Evolutionary conservation across 352 stramenopile species (phyloP).

Genomic region (Elongisporangium prolatum): DNA sequence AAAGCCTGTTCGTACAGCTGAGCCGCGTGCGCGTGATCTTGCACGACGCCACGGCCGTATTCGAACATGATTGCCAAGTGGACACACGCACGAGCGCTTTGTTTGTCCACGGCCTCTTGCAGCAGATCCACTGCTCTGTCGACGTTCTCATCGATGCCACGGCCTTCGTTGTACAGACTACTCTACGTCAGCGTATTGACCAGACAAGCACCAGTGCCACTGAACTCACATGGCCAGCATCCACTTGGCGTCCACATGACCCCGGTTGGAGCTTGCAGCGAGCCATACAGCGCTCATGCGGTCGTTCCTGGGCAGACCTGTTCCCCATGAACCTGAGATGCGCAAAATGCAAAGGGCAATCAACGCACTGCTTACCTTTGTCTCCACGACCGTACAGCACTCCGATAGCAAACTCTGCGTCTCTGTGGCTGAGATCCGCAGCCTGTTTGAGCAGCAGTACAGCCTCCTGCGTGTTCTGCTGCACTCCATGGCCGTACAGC

Average conservation of each 20-base stretch:
- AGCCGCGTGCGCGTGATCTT: conserved; percentile 28
- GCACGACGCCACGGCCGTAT: conserved; percentile 35
- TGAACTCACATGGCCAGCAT: conserved; percentile 41
- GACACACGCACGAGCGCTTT: conserved; percentile 25
- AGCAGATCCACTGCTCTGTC: conserved; percentile 27
- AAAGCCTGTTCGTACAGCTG: conserved; percentile 28
- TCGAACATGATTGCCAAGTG: conserved; percentile 48
- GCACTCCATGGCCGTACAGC: conserved; percentile 44
- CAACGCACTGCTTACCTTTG: neutral
- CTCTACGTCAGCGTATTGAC: neutral
- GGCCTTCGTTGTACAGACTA: conserved; percentile 40
- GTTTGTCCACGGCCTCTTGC: conserved; percentile 14
- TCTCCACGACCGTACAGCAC: conserved; percentile 30
- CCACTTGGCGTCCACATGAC: conserved; percentile 44
- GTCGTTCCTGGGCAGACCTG: conserved; percentile 22
- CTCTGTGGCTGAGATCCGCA: conserved; percentile 20
- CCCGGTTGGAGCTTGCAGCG: conserved; percentile 22
- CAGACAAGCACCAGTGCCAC: neutral
- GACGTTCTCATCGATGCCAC: conserved; percentile 25
- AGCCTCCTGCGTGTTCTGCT: conserved; percentile 19
- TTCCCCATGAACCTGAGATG: neutral
- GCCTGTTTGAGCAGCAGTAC: conserved; percentile 23
- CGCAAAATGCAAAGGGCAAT: neutral
- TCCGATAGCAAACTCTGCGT: conserved; percentile 44
- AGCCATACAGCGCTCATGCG: conserved; percentile 33